A percentile compares a stretch with the other conserved stretches of the same genome.
phyloP scores from a whole-genome alignment of 805 yeast genomes.

The Hagleromyces aurorensis region DNA sequence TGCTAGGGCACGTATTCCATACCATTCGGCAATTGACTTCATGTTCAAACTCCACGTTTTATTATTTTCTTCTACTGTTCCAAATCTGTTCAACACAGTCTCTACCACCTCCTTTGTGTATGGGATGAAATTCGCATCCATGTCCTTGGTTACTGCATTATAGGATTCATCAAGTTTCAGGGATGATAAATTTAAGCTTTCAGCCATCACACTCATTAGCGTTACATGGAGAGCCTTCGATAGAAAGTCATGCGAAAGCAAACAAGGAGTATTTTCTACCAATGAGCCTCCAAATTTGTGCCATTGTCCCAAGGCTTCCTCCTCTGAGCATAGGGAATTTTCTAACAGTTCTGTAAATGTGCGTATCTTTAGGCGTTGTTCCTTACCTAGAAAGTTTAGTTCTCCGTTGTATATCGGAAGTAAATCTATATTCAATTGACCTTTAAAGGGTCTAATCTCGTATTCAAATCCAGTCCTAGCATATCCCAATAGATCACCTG shows the following conservation, averaged over 20 bases:
- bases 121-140: conserved; percentile 25
- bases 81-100: conserved; percentile 46
- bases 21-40: conserved; percentile 46
- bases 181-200: conserved; percentile 25
- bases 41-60: conserved; percentile 35
- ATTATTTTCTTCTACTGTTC: conserved; percentile 15
- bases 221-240: conserved; percentile 31
- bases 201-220: conserved; percentile 35
- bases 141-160: conserved; percentile 23
- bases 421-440: conserved; percentile 26
- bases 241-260: conserved; percentile 31
- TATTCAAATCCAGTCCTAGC: conserved; percentile 27
- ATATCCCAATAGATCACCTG: conserved; percentile 26
- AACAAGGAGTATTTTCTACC: conserved; percentile 37
- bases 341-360: conserved; percentile 32
- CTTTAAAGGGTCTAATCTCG: conserved; percentile 32
- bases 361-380: conserved; percentile 7
- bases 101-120: conserved; percentile 38
- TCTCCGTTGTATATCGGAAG: conserved; percentile 36
- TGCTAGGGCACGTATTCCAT: conserved; percentile 48
- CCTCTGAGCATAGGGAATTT: conserved; percentile 45
- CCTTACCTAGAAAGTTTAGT: conserved; percentile 7
- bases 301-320: conserved; percentile 50
- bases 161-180: conserved; percentile 27
- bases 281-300: conserved; percentile 46